phyloP scores from a whole-genome alignment of 768 basidiomycete genomes.

The Amanita pallidorosea region DNA sequence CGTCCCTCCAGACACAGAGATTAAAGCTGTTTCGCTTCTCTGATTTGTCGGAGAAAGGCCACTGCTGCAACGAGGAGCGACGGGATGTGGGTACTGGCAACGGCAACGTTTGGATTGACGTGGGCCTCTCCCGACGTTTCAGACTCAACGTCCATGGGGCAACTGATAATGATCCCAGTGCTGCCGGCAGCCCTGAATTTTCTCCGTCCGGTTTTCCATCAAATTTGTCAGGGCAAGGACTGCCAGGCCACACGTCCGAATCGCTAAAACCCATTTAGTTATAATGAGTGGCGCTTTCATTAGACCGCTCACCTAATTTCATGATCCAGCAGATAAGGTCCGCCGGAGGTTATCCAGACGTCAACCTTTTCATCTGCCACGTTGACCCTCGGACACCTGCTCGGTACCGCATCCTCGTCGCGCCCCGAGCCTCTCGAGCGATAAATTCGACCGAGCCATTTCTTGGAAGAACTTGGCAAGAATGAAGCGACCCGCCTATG shows the following conservation, averaged over 20 bases:
- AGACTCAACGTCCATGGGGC: not conserved
- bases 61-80: not conserved
- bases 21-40: not conserved
- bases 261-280: not conserved
- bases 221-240: not conserved
- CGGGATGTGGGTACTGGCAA: conserved; percentile 3
- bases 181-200: not conserved
- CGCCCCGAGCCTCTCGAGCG: not conserved
- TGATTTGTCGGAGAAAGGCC: not conserved
- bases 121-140: conserved; percentile 4
- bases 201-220: not conserved
- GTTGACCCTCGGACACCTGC: not conserved
- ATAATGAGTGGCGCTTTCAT: too few relatives aligned
- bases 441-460: not conserved
- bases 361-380: conserved; percentile 8
- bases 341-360: conserved; percentile 23
- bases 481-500: not conserved
- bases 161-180: not conserved
- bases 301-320: conserved; percentile 14
- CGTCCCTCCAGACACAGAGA: not conserved
- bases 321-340: conserved; percentile 17
- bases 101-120: conserved; percentile 18
- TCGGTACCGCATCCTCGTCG: not conserved
- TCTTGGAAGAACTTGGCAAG: not conserved
- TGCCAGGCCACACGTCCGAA: not conserved